Conservation (phyloP, 331 rosid genomes). For the Quercus tomentella region DNA sequence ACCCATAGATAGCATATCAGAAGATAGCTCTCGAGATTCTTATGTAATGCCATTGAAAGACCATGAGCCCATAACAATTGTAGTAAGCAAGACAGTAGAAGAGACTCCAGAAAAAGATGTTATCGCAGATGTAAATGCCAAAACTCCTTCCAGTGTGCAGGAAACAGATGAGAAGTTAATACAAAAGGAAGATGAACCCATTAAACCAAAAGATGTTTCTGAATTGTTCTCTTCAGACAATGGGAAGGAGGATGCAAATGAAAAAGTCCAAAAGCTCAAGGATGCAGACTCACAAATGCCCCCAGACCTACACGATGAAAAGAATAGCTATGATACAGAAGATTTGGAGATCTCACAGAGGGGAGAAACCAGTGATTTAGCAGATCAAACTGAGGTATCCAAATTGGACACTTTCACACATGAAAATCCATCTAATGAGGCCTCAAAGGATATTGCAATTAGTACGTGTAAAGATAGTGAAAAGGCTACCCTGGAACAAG, state of each 20-base stretch:
- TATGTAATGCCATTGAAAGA: background rate
- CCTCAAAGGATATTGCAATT: background rate
- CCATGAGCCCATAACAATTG: background rate
- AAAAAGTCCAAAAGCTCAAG: slow-evolving; percentile 10
- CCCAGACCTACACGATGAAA: background rate
- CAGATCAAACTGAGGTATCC: slow-evolving; percentile 1
- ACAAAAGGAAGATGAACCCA: background rate
- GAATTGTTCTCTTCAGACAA: background rate
- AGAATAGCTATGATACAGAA: background rate
- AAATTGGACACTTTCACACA: slow-evolving; percentile 1
- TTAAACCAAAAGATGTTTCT: background rate
- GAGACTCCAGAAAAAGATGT: background rate
- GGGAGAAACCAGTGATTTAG: background rate
- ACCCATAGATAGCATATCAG: slow-evolving; percentile 3
- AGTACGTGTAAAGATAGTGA: background rate
- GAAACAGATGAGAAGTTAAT: background rate
- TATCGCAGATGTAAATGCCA: background rate
- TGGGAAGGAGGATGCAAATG: slow-evolving; percentile 13
- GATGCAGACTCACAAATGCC: background rate
- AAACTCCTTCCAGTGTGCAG: background rate
- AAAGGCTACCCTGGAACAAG: slow-evolving; percentile 6
- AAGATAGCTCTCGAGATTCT: slow-evolving; percentile 2
- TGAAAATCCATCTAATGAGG: slow-evolving; percentile 1
- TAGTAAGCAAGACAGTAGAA: slow-evolving; percentile 1
- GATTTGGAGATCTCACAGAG: background rate